A percentile compares a stretch with the other conserved stretches of the same genome.
These are phyloP conservation scores for Eucalyptus grandis DNA, from an alignment of 345 rosid genomes.

Conservation along the genomic window DNA sequence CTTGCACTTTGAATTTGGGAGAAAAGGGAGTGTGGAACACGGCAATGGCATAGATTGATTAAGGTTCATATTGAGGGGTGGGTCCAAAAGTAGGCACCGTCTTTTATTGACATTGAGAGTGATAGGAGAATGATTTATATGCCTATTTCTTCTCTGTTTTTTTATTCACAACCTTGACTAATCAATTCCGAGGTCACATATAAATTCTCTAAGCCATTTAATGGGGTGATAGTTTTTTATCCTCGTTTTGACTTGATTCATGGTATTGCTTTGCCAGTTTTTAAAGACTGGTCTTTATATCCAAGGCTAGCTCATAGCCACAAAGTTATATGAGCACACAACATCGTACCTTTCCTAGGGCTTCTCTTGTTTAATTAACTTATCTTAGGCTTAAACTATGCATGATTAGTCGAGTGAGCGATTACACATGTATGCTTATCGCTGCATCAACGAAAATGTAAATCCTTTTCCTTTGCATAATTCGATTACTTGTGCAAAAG, in stretches of 20 bases:
- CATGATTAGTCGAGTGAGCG: neutral
- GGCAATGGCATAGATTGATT: constrained; percentile 5
- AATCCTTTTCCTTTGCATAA: neutral
- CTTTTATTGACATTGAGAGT: constrained; percentile 12
- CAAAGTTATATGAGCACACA: neutral
- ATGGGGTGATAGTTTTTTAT: neutral
- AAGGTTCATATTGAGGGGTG: neutral
- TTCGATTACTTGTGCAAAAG: neutral
- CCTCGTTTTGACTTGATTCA: neutral
- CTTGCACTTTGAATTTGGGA: constrained; percentile 6
- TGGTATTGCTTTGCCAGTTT: neutral
- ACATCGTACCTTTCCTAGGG: neutral
- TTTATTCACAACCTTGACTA: neutral
- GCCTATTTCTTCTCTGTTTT: neutral
- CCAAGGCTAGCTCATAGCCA: neutral
- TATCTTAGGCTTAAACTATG: neutral
- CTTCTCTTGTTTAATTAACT: neutral
- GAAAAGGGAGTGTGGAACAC: constrained; percentile 10
- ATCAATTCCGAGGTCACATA: neutral
- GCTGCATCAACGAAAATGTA: neutral
- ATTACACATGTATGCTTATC: neutral
- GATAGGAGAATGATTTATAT: neutral
- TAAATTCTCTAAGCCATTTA: neutral
- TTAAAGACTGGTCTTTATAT: neutral
- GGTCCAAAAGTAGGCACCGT: constrained; percentile 48